Evolutionary conservation across 2,329 filamentous ascomycete species (phyloP), one percentile per base, ranked within the genome.

Genomic region (Macrophomina phaseolina): DNA sequence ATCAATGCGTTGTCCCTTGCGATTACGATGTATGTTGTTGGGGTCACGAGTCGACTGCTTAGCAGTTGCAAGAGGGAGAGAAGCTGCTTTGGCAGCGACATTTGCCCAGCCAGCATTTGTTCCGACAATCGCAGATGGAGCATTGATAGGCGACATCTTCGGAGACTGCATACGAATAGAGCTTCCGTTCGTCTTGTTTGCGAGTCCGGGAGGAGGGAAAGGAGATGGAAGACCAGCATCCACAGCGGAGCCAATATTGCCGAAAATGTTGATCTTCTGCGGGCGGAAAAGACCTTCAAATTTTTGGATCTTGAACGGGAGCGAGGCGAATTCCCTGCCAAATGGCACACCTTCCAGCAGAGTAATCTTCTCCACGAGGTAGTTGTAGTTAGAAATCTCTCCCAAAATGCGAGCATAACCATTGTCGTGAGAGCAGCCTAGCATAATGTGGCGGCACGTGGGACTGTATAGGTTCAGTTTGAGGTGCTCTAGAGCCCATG

Each of bases 361-460:
- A 7, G 85, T 84, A 46, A 89, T 80, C 56, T 84, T 82, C 28
- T 79, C 77, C 8, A 80, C 73, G 28, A 82, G 78, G 51, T 81
- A 76, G 18, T 78, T 70, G 64, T 86, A 82, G 67, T 78, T 76
- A 56, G 80, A 73, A 61, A 81, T 81, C 40, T 85, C 80, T 71
- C 86, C 82, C 11, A 89, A 77, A 42, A 84, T 76, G 11, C 80
- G 79, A 30, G 82, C 82, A 73, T 87, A 89, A 28, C 83, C 81
- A 65, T 82, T 83, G 75, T 86, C 84, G 67, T 86, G 83, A 14
- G 84, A 85, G 74, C 86, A 87, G 8, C 86, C 87, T 42, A 89
- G 79, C 58, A 89, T 78, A 63, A 89, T 83, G 66, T 87, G 86
- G 64, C 85, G 86, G 72, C 87, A 89, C 70, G 87, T 86, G 69